Conservation (phyloP, 148 eudicot genomes). For the Beta vulgaris region DNA sequence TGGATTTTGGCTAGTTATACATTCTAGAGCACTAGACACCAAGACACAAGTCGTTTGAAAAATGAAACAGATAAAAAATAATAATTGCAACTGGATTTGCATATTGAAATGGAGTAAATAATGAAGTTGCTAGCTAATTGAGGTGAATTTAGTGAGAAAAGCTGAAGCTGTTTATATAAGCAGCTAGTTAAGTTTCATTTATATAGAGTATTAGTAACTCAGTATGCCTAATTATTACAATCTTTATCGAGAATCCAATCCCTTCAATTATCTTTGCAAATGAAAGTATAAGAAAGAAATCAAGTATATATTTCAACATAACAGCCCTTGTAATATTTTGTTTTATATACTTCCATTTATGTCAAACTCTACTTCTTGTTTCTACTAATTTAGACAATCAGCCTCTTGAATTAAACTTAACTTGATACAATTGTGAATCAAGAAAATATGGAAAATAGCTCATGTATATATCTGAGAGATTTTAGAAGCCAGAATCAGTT, state of each 20-base stretch:
- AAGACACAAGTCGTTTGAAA: not conserved
- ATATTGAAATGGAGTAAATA: not conserved
- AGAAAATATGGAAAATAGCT: too few species aligned
- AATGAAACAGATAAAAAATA: not conserved
- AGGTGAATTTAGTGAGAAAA: not conserved
- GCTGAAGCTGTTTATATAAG: not conserved
- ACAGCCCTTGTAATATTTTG: not conserved
- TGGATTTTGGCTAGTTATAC: slow-evolving; percentile 1
- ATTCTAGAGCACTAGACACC: slow-evolving; percentile 2
- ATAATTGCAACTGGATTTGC: not conserved
- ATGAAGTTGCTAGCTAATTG: too few species aligned
- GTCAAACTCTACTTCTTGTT: too few species aligned
- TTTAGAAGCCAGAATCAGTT: too few species aligned
- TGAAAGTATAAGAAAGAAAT: too few species aligned
- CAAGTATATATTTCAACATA: not conserved
- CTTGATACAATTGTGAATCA: too few species aligned
- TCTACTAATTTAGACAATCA: too few species aligned
- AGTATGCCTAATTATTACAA: not conserved
- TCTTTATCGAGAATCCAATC: not conserved
- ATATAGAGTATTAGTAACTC: not conserved
- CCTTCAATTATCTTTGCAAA: too few species aligned
- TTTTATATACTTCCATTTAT: not conserved
- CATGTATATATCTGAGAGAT: too few species aligned
- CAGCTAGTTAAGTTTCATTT: too few species aligned
- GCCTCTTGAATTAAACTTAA: too few species aligned